Base-by-base conservation (phyloP, 495 filamentous ascomycete genomes). In the Aspergillus mulundensis region DNA sequence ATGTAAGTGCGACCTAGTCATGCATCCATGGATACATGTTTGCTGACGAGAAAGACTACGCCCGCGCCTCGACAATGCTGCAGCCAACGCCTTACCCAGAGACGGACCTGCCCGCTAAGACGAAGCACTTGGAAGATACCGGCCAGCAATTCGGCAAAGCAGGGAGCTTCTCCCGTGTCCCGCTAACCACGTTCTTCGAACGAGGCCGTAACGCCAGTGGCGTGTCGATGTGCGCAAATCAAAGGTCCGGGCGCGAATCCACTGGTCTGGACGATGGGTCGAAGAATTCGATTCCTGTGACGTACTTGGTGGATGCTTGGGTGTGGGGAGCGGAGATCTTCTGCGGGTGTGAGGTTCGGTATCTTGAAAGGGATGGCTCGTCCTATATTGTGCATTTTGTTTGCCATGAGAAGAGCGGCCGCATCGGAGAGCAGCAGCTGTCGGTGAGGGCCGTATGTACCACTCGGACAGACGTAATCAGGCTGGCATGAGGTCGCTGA, bases 301-400 rank as follows among this genome's bases (percentile, higher is more conserved):
- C 81, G 2, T 88, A 87, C 57, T 67, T 88, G 6, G 74, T 80
- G n/a, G 86, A 89, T 66, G 84, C 86, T 20, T 88, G 85, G 86
- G 86, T 88, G 64, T 86, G 84, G 83, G 86, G 84, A 19, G 84
- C 86, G 30, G 84, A 89, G 61, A 81, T 88, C 61, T 89, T 89
- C 61, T 88, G 85, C 60, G 78, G 86, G 59, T 86, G 84, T 53
- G 85, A 87, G 66, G 84, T 88, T 32, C 74, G 82, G 53, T 83
- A 87, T 59, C 74, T 89, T 61, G 79, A 83, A 49, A 77, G 83
- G 55, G 70, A 73, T 45, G 70, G 73, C 11, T 61, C 72, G 6
- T 68, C 70, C 2, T 88, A 86, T 61, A 68, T 83, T 12, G 68
- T 88, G 16, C 84, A 83, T 66, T 87, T 85, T 61, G 79, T 83